Evolutionary conservation across 192 early-diverging fungal genomes (phyloP).

Genomic region (Gonapodya prolifera): DNA sequence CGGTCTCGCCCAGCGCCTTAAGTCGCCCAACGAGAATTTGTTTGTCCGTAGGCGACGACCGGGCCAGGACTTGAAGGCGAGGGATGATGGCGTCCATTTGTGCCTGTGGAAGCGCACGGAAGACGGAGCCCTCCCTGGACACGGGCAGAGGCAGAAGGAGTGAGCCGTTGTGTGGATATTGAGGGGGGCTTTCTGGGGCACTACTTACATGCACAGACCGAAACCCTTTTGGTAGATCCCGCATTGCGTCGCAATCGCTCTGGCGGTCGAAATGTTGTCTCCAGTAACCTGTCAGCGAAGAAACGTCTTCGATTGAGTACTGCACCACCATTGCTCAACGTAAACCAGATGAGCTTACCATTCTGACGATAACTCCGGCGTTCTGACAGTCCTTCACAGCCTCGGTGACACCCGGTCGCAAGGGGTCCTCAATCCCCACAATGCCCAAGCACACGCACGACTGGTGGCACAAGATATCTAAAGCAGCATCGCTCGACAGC

Average conservation of each 20-base stretch:
- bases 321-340: no score
- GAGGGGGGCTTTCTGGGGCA: no score
- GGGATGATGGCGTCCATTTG: slow-evolving; percentile 90
- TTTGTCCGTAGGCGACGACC: slow-evolving; percentile 90
- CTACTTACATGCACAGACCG: no score
- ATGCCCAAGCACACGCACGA: slow-evolving; percentile 69
- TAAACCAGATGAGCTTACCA: no score
- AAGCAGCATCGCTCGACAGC: slow-evolving; percentile 18
- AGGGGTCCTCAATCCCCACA: slow-evolving; percentile 94
- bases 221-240: slow-evolving; percentile 75
- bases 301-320: no score
- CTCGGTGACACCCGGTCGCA: slow-evolving; percentile 85
- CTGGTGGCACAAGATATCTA: slow-evolving; percentile 36
- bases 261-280: slow-evolving; percentile 86
- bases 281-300: no score
- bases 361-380: slow-evolving; percentile 90
- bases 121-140: slow-evolving; percentile 92
- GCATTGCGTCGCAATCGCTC: slow-evolving; percentile 85
- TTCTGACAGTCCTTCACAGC: slow-evolving; percentile 74
- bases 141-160: no score
- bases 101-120: slow-evolving; percentile 64
- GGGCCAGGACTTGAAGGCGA: slow-evolving; percentile 84
- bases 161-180: no score
- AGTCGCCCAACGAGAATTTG: slow-evolving; percentile 83
- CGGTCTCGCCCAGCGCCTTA: slow-evolving; percentile 82